Evolutionary conservation across 768 basidiomycete species (phyloP).

Genomic region (Russula sp.): DNA sequence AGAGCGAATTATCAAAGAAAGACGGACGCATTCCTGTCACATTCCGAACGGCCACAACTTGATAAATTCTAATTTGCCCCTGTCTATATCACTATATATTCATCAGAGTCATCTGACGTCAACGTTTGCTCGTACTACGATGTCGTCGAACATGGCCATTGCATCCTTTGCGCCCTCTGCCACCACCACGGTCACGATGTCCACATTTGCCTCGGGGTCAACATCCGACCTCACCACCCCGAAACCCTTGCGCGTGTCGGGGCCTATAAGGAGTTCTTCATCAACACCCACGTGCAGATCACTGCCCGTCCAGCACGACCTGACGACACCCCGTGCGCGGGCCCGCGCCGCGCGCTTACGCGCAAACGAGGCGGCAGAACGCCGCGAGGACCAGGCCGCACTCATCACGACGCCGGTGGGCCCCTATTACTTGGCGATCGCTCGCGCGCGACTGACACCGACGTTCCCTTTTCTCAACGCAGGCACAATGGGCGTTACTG

Average conservation of each 20-base stretch:
- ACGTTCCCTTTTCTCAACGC: not conserved
- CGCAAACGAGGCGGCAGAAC: conserved; percentile 15
- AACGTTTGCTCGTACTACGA: not conserved
- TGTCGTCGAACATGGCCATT: not conserved
- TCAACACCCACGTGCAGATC: not conserved
- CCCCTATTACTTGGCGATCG: no score
- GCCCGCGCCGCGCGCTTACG: conserved; percentile 14
- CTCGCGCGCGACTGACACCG: not conserved
- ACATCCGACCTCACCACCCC: not conserved
- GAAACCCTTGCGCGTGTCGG: not conserved
- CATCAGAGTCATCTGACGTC: not conserved
- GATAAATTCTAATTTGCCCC: not conserved
- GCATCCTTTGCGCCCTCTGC: not conserved
- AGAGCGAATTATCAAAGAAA: not conserved
- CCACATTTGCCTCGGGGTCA: not conserved
- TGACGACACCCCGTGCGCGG: conserved; percentile 14
- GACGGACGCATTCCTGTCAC: not conserved
- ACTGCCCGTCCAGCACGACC: conserved; percentile 8
- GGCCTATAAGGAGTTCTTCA: not conserved
- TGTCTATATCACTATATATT: not conserved
- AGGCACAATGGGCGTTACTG: conserved; percentile 33
- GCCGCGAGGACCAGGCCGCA: conserved; percentile 16
- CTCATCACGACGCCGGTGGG: conserved; percentile 18
- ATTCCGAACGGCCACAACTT: not conserved
- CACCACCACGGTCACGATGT: not conserved